A percentile compares a stretch with the other conserved stretches of the same genome.
Conservation (phyloP, 2,329 filamentous ascomycete genomes). For the Beauveria medogensis region DNA sequence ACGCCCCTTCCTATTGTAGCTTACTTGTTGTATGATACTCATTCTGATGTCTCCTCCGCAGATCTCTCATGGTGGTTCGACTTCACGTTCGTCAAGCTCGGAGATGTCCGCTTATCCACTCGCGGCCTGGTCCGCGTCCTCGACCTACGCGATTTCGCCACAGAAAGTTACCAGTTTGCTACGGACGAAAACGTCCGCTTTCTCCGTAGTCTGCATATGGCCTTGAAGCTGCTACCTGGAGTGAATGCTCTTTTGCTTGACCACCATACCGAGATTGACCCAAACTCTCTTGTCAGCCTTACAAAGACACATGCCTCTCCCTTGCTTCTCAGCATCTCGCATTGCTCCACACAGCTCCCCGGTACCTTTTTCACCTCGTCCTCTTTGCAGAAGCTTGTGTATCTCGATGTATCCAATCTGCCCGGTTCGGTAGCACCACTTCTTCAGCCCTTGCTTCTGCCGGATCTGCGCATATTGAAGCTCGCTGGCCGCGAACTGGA, state of each 20-base stretch:
- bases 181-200: constrained; percentile 28
- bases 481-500: constrained; percentile 38
- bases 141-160: constrained; percentile 38
- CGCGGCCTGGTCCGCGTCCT: constrained; percentile 37
- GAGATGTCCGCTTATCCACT: constrained; percentile 27
- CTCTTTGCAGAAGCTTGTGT: constrained; percentile 35
- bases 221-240: constrained; percentile 33
- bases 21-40: neutral
- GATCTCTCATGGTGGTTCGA: constrained; percentile 41
- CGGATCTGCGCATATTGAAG: constrained; percentile 45
- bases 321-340: constrained; percentile 37
- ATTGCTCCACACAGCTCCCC: constrained; percentile 33
- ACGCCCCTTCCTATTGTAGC: neutral
- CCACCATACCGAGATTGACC: constrained; percentile 37
- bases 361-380: constrained; percentile 29
- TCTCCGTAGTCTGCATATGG: constrained; percentile 28
- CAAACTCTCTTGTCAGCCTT: constrained; percentile 24
- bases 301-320: constrained; percentile 17
- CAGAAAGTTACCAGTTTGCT: constrained; percentile 32
- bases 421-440: constrained; percentile 35
- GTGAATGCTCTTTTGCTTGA: constrained; percentile 41
- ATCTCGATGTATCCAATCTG: constrained; percentile 44
- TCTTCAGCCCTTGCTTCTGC: constrained; percentile 28
- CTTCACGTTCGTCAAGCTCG: constrained; percentile 36
- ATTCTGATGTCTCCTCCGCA: constrained; percentile 18